Evolutionary conservation across 352 stramenopile genomes (phyloP).

Genomic region (Phytophthora europaea): DNA sequence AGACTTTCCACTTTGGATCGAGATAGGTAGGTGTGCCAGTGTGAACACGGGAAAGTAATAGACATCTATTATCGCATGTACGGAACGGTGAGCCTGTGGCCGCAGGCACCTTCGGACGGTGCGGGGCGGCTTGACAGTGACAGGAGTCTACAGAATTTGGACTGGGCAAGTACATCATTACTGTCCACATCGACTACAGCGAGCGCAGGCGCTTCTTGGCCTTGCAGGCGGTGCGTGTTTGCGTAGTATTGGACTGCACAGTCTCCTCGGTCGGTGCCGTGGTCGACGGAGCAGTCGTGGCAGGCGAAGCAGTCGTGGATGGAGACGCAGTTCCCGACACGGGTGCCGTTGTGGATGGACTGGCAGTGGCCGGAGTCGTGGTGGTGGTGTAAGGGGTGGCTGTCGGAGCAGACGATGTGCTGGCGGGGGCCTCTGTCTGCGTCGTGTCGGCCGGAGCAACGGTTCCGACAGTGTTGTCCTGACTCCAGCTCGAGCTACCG

Average conservation of each 20-base stretch:
- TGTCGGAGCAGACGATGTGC: conserved; percentile 14
- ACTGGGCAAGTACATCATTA: conserved; percentile 11
- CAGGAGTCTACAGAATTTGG: conserved; percentile 17
- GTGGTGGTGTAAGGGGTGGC: conserved; percentile 9
- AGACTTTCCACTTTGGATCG: neutral
- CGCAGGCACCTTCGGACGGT: neutral
- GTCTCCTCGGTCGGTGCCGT: neutral
- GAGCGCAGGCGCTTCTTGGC: conserved; percentile 31
- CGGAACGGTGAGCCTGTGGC: neutral
- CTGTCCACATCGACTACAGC: conserved; percentile 20
- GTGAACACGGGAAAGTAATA: neutral
- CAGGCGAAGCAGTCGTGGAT: conserved; percentile 14
- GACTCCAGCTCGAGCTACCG: conserved; percentile 24
- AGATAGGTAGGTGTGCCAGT: neutral
- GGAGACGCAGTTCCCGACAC: conserved; percentile 5
- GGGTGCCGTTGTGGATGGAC: conserved; percentile 9
- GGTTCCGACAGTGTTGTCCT: conserved; percentile 22
- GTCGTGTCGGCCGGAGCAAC: conserved; percentile 26
- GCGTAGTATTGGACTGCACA: conserved; percentile 3
- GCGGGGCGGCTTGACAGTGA: neutral
- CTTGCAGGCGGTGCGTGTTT: conserved; percentile 25
- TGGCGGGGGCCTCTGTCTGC: conserved; percentile 7
- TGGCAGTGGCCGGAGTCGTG: conserved; percentile 1
- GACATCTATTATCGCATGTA: neutral
- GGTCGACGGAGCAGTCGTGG: conserved; percentile 5